Base-by-base conservation (phyloP, 176 grass and related monocot species). In the Oryza rufipogon region DNA sequence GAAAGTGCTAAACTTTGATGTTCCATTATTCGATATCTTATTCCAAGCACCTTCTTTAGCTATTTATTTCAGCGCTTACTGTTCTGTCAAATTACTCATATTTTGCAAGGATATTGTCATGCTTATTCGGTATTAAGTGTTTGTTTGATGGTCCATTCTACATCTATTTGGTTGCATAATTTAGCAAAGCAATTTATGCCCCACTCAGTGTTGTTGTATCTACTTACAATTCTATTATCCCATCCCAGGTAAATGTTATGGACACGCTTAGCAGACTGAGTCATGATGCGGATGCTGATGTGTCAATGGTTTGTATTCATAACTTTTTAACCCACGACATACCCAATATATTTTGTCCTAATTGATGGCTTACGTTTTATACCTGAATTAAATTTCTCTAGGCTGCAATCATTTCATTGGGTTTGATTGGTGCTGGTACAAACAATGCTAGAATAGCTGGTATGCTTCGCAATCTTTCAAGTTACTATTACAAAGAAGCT, bases 401-500 rank as follows among this genome's bases (percentile, higher is more conserved):
- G 96, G 91, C 93, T 84, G 93, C 96, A 10, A 99, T 99, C 32
- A 86, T 99, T 63, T 90, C 93, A 36, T 86, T 99, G 84, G 96
- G 96, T 20, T 99, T 99, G 65, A 92, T 96, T 83, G 96, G 96
- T 77, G 93, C 96, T 41, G 96, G 96, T 70, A 99, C 96, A 74
- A 99, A 99, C 68, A 99, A 99, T 87, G 93, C 96, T 80, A 87
- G 96, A 69, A 99, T 99, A 92, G 96, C 96, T 77, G 86, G 89
- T 88, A 99, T 99, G 93, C 96, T 99, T 86, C 93, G 93, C 6
- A 96, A 92, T 74, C 93, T 99, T 69, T 99, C 96, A 72, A 99
- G 96, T 91, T 99, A 99, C 86, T 99, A 99, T 78, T 99, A 96
- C 88, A 99, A 96, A 91, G 96, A 99, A 90, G 96, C 96, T 34